Base-by-base conservation (phyloP, 2,329 filamentous ascomycete species). In the Pseudogymnoascus sp. region DNA sequence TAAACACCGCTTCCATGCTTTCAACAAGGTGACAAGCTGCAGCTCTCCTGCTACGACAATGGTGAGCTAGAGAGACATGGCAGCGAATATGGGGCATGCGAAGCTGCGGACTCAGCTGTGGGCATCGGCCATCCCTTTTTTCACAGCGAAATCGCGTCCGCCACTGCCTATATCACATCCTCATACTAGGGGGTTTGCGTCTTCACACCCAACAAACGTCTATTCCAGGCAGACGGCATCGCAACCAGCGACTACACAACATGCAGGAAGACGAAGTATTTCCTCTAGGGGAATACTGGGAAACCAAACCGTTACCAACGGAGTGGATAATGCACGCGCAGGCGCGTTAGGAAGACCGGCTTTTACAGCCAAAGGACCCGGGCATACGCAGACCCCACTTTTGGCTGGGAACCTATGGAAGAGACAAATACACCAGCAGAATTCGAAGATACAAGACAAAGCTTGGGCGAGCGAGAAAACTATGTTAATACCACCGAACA, bases 11-110 rank as follows among this genome's bases (percentile, higher is more conserved):
- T 56, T 56, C 50, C 50, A 56, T 56, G 50, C 28, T 56, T 56
- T 56, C 50, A 35, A 56, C 50, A 56, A 56, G 50, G 50, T 56
- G 50, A 56, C 50, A 56, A 35, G 50, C 50, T 56, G 50, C 50
- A 33, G 28, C 28, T 35, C 50, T 56, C 50, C 14, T 56, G 50
- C 50, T 19, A 56, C 50, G 28, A 56, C 16, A 35, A 56, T 22
- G n/a, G 22, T 35, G 50, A 56, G 50, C 50, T 56, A 56, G 50
- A 56, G 50, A 56, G 50, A 56, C 6, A 56, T 56, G 50, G 50
- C 50, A 35, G 50, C 50, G 28, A 56, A 56, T 35, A 56, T 56
- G 50, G 50, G 28, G 28, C 28, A 56, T 35, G 50, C 28, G 6
- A 56, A 56, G 50, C 50, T 56, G 50, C 50, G 28, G 10, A 56